Base-by-base conservation (phyloP, 495 filamentous ascomycete genomes). In the Podospora comata region DNA sequence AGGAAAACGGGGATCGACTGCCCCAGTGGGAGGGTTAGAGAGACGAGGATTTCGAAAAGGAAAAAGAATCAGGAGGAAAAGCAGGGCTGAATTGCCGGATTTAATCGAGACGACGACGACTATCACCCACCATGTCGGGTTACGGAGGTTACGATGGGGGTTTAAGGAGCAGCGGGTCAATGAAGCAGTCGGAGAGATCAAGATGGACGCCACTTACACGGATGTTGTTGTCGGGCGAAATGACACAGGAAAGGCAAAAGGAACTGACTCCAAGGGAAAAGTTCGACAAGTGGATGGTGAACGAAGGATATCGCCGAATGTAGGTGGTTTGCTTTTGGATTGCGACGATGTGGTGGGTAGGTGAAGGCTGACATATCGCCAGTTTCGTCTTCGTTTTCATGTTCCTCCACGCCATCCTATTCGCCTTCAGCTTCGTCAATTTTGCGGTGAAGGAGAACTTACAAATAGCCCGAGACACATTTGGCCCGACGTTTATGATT, bases 231-330 rank as follows among this genome's bases (percentile, higher is more conserved):
- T 90, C 87, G 73, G 86, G 87, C 67, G 89, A 91, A 80, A 89
- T 91, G 85, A 86, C 84, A 60, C 82, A 83, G 68, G 86, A 88
- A 70, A 80, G 78, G 71, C 86, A 87, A 70, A 87, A 85, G 72
- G 83, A 86, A 34, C 78, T 92, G 71, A 86, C 79, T 61, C 75
- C 79, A 65, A 72, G 80, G 65, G 81, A 86, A 71, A 84, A 81
- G 70, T 82, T 84, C 67, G 81, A 84, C 60, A 74, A 80, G 72
- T 90, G 89, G 90, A 91, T 92, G 88, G 88, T 92, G 62, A 91
- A 91, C 75, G 90, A 92, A 75, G 90, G 89, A 69, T 91, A 90
- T 74, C 82, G 89, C 68, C 82, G 88, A 85, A 85, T 93, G 85
- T 91, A 80, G 64, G 86, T 48, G 39, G 39, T 13, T 48, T 16